phyloP scores from a whole-genome alignment of 169 alveolate species.

The Cryptosporidium viatorum region DNA sequence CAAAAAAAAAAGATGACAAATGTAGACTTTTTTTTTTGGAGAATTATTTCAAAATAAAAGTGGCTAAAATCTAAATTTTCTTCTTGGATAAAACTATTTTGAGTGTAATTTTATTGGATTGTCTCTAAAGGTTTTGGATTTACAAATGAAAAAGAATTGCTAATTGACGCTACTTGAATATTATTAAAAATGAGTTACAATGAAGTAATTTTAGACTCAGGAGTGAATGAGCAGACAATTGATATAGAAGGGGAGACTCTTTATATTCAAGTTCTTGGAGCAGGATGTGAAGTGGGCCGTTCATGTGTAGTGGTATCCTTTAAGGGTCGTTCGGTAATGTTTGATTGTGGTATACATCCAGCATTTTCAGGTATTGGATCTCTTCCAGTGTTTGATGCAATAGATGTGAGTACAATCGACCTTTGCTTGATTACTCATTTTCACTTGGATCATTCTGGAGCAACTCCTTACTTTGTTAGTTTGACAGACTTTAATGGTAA shows the following conservation, averaged over 20 bases:
- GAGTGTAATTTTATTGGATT: background rate
- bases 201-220: slow-evolving; percentile 59
- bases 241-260: slow-evolving; percentile 62
- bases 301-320: slow-evolving; percentile 94
- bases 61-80: background rate
- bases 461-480: slow-evolving; percentile 94
- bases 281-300: slow-evolving; percentile 94
- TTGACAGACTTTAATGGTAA: slow-evolving; percentile 93
- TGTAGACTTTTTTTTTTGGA: too few species aligned
- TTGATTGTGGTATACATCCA: slow-evolving; percentile 99
- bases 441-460: slow-evolving; percentile 98
- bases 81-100: background rate
- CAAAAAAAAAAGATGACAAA: background rate
- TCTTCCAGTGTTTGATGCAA: slow-evolving; percentile 96
- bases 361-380: slow-evolving; percentile 97
- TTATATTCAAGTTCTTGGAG: slow-evolving; percentile 85
- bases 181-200: slow-evolving; percentile 18
- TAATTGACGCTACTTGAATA: background rate
- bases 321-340: slow-evolving; percentile 93
- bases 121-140: background rate
- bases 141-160: background rate
- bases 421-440: slow-evolving; percentile 96
- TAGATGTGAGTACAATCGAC: slow-evolving; percentile 94
- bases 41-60: background rate
- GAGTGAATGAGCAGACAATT: slow-evolving; percentile 30